A percentile compares a stretch with the other conserved stretches of the same genome.
phyloP scores from a whole-genome alignment of 306 rosid genomes.

The Canavalia gladiata region DNA sequence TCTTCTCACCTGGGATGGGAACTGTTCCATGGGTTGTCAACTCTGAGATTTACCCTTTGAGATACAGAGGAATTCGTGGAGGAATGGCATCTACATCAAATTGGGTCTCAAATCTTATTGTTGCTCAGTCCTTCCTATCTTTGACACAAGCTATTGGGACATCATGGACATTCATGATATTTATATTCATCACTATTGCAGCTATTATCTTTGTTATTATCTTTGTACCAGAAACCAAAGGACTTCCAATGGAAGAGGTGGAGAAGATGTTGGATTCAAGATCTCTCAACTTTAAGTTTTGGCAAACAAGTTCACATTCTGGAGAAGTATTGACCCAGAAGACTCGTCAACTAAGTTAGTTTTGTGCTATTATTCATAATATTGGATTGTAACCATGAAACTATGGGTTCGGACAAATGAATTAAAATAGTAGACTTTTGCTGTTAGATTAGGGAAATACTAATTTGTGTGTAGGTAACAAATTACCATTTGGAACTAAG shows the following conservation, averaged over 20 bases:
- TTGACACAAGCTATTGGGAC: constrained; percentile 65
- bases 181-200: constrained; percentile 54
- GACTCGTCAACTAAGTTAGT: neutral
- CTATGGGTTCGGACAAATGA: neutral
- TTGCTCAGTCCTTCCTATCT: constrained; percentile 68
- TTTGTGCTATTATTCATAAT: neutral
- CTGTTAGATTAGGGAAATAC: neutral
- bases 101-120: constrained; percentile 71
- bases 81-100: constrained; percentile 71
- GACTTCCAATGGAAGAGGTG: constrained; percentile 73
- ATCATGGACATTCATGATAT: constrained; percentile 66
- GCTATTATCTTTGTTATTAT: constrained; percentile 61
- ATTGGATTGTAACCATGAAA: neutral
- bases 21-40: constrained; percentile 78
- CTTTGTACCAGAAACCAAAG: constrained; percentile 71
- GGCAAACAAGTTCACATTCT: constrained; percentile 52
- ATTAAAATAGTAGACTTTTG: constrained; percentile 1
- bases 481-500: neutral
- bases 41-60: constrained; percentile 71
- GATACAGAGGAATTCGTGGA: constrained; percentile 71
- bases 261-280: constrained; percentile 68
- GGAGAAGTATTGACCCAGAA: constrained; percentile 16
- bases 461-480: neutral
- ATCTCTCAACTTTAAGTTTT: constrained; percentile 59
- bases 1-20: constrained; percentile 79